Base-by-base conservation (phyloP, 805 yeast species). In the Yarrowia sp. region DNA sequence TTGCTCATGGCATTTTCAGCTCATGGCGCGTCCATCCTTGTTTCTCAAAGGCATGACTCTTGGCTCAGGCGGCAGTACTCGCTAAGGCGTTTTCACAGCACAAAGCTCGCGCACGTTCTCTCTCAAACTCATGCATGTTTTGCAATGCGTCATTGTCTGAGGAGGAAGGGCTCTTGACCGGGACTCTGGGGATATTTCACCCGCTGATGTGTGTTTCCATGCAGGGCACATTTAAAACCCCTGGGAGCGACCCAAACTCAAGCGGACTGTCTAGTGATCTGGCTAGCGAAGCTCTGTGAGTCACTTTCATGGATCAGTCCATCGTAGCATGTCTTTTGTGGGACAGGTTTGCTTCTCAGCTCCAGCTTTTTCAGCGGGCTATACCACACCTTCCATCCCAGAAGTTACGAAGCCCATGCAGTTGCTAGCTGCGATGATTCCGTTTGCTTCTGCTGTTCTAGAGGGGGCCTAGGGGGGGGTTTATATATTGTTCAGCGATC, bases 161-260 rank as follows among this genome's bases (percentile, higher is more conserved):
- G 21, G 38, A 36, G 24, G 22, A 9, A 35, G 19, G 9, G 7
- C 22, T 29, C 51, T 44, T 44, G 32, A 44, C 51, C 35, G 35
- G 19, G 33, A 27, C 51, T 44, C 51, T 39, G 44, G 44, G 44
- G 22, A 3, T 39, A 10, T 38, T 39, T 39, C 44, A 39, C 44
- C 44, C 44, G 6, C 13, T 25, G 51, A 44, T 44, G 51, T 44
- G 51, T 29, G n/a, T 27, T 44, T 44, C 35, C 51, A 44, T 44
- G 51, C 51, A 29, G 51, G 51, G 51, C n/a, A 42, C 51, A 44
- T 44, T 44, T 39, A 22, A 44, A 25, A 44, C 51, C 51, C 51
- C 35, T 44, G 51, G 51, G 51, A 44, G 51, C 51, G 24, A 44
- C 51, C 51, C 51, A 44, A 29, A 44, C 51, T 44, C 51, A 44